Conservation (phyloP, 768 basidiomycete species). For the Mycena vulgaris region DNA sequence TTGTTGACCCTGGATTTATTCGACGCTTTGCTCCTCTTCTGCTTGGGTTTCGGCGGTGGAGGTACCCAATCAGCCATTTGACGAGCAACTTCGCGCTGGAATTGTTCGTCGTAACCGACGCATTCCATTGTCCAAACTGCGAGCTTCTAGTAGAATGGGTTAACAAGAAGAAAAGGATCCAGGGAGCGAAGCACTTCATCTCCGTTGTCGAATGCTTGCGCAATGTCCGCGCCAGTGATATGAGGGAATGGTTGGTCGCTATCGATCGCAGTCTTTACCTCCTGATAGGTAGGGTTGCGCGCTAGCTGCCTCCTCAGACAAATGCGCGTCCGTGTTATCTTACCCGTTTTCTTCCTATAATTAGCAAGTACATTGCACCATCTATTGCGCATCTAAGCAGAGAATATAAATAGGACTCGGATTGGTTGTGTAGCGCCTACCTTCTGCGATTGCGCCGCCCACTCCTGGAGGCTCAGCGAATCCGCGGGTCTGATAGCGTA, state of each 20-base stretch:
- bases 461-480: slow-evolving; percentile 15
- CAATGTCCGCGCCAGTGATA: slow-evolving; percentile 46
- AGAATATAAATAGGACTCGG: not conserved
- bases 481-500: slow-evolving; percentile 12
- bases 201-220: slow-evolving; percentile 45
- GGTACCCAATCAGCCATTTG: slow-evolving; percentile 23
- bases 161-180: not conserved
- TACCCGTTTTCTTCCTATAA: slow-evolving; percentile 46
- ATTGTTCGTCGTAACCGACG: slow-evolving; percentile 55
- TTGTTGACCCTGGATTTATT: not conserved
- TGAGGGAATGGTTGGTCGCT: slow-evolving; percentile 18
- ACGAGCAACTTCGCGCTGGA: slow-evolving; percentile 50
- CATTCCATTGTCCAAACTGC: slow-evolving; percentile 59
- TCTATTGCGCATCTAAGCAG: slow-evolving; percentile 43
- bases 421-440: not conserved
- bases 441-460: not conserved
- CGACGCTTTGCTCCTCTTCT: not conserved
- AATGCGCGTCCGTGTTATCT: slow-evolving; percentile 44
- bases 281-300: slow-evolving; percentile 44
- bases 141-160: slow-evolving; percentile 43
- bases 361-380: slow-evolving; percentile 49
- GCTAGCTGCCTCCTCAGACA: slow-evolving; percentile 43
- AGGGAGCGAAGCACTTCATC: slow-evolving; percentile 46
- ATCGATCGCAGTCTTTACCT: slow-evolving; percentile 36
- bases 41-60: not conserved